Percentiles rank a stretch among this genome's conserved stretches.
These are phyloP conservation scores for Delonix regia DNA, from an alignment of 306 rosid genomes.

Conservation along the genomic window DNA sequence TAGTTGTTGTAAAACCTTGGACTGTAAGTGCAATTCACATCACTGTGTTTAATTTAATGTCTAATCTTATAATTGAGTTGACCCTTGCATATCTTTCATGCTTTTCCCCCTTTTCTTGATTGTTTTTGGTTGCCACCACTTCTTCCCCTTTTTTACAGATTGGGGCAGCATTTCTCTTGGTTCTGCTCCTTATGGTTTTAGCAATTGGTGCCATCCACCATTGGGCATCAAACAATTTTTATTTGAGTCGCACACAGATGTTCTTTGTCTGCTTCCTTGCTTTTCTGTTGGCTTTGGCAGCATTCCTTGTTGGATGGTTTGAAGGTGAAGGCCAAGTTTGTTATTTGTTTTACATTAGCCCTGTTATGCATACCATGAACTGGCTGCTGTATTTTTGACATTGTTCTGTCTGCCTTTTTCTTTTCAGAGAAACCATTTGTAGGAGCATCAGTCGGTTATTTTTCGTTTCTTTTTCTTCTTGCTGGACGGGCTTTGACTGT, in stretches of 20 bases:
- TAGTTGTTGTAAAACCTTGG: slow-evolving; percentile 88
- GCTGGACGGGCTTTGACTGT: slow-evolving; percentile 99
- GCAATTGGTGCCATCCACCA: slow-evolving; percentile 95
- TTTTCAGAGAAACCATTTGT: slow-evolving; percentile 80
- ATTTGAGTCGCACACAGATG: slow-evolving; percentile 90
- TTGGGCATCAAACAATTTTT: slow-evolving; percentile 99
- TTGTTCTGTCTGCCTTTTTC: slow-evolving; percentile 13
- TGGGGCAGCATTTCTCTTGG: slow-evolving; percentile 92
- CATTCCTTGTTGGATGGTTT: slow-evolving; percentile 94
- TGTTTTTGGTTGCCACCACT: slow-evolving; percentile 21
- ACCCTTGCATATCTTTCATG: neutral
- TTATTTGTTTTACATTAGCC: slow-evolving; percentile 14
- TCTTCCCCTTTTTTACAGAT: slow-evolving; percentile 58
- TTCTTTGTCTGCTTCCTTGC: slow-evolving; percentile 94
- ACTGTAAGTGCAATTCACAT: slow-evolving; percentile 65
- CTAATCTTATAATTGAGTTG: neutral
- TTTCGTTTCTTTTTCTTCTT: slow-evolving; percentile 92
- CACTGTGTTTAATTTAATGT: slow-evolving; percentile 12
- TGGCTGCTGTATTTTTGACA: slow-evolving; percentile 26
- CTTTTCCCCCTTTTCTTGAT: neutral
- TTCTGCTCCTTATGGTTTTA: slow-evolving; percentile 88
- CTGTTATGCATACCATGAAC: neutral
- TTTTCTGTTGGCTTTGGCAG: slow-evolving; percentile 96
- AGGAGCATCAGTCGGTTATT: slow-evolving; percentile 99
- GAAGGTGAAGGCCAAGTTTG: slow-evolving; percentile 64